Evolutionary conservation across 495 filamentous ascomycete species (phyloP), one percentile per base, ranked within the genome.

Genomic region (Glarea lozoyensis): DNA sequence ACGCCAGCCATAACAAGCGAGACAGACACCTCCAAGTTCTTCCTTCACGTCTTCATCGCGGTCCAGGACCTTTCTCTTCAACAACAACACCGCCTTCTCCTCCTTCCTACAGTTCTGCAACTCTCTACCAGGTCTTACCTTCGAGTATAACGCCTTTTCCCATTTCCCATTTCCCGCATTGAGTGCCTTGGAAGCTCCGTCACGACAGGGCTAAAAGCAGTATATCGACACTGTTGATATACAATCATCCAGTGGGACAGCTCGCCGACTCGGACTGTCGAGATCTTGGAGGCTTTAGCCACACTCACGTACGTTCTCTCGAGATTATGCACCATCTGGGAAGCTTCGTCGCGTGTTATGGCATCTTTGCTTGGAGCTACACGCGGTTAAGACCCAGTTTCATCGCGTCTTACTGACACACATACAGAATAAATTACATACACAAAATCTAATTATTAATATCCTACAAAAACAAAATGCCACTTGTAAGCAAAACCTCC

Each of bases 401-500:
- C 42, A 52, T 29, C 49, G 48, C 48, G 53, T 56, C 40, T 30
- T 46, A 22, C 53, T 56, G 23, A 56, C 49, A 6, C 13, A 18
- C 31, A 37, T 46, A 12, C 38, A 53, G 46, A 16, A 25, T 29
- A 15, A 11, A 45, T 12, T 23, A 33, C 23, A 19, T 30, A 44
- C 37, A 23, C 10, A 25, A 47, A 30, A 13, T 11, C 6, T 53
- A 53, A 56, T 50, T 13, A 49, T 45, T 56, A 57, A 53, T 53
- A 45, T 43, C 5, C 21, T 22, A 12, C 10, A 46, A 11, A 41
- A 41, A 27, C 34, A 69, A 60, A 32, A 75, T 75, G 70, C 70
- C 70, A 65, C 61, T 61, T 37, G 70, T 75, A 67, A 68, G 70
- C 70, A 1, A 16, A 39, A 12, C 43, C 21, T 37, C 16, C 24